These are phyloP conservation scores for Herpetomonas tarakana DNA, from an alignment of 208 protist species.

Conservation along the genomic window DNA sequence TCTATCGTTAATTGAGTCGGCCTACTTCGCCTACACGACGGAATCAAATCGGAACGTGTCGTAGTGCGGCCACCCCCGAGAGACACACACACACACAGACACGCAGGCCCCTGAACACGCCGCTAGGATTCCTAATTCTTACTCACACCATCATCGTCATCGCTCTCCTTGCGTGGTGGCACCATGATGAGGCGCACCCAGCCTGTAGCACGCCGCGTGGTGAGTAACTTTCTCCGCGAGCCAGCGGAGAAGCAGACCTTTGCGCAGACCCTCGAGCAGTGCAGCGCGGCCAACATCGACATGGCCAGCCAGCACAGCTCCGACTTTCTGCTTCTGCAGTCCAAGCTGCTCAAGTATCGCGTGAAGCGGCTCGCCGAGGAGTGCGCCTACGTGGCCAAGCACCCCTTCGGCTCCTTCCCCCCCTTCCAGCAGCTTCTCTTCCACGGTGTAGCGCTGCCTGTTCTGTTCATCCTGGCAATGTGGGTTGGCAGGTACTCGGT, in stretches of 20 bases:
- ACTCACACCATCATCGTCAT: too few species aligned
- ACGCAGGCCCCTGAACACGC: too few species aligned
- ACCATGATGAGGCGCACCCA: constrained; percentile 53
- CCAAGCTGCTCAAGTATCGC: constrained; percentile 69
- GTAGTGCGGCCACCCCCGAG: too few species aligned
- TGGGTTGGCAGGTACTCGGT: constrained; percentile 45
- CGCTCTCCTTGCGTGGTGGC: too few species aligned
- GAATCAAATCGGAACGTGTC: too few species aligned
- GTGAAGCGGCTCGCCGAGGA: constrained; percentile 68
- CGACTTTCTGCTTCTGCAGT: constrained; percentile 67
- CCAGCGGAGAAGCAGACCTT: constrained; percentile 47
- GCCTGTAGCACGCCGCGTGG: constrained; percentile 19
- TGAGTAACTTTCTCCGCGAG: constrained; percentile 66
- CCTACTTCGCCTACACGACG: too few species aligned
- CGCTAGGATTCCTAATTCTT: too few species aligned
- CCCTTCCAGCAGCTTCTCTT: constrained; percentile 23
- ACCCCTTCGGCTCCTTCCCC: constrained; percentile 50
- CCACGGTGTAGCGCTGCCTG: constrained; percentile 35
- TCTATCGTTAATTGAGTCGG: too few species aligned
- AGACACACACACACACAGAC: too few species aligned
- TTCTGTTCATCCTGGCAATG: constrained; percentile 36
- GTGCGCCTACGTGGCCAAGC: constrained; percentile 33
- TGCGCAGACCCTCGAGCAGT: constrained; percentile 44
- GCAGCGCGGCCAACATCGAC: constrained; percentile 52
- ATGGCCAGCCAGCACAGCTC: constrained; percentile 64